phyloP scores from a whole-genome alignment of 2,329 filamentous ascomycete genomes.

The Immersiporthe knoxdaviesiana region DNA sequence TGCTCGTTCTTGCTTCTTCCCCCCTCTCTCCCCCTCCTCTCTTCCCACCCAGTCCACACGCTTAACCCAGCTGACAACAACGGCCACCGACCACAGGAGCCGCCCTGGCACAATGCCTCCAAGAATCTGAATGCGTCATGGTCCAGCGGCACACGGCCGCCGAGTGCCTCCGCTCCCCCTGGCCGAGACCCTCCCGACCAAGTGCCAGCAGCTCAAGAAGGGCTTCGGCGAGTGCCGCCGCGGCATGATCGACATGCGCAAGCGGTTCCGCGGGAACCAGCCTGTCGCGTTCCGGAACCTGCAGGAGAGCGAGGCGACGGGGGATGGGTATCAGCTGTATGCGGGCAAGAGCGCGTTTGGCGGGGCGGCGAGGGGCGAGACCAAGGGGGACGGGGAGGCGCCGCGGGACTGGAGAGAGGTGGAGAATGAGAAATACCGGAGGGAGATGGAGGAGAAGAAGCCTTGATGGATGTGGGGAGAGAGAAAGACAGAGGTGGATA shows the following conservation, averaged over 20 bases:
- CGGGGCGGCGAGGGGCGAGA: constrained; percentile 62
- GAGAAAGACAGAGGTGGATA: background rate
- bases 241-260: constrained; percentile 97
- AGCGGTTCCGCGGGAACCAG: constrained; percentile 93
- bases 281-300: constrained; percentile 70
- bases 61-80: constrained; percentile 20
- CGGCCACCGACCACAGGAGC: constrained; percentile 62
- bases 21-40: constrained; percentile 14
- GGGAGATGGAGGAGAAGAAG: constrained; percentile 39
- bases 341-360: constrained; percentile 74
- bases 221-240: constrained; percentile 95
- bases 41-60: constrained; percentile 14
- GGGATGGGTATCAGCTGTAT: constrained; percentile 72
- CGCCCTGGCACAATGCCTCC: constrained; percentile 91
- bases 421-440: constrained; percentile 64
- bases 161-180: constrained; percentile 89
- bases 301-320: constrained; percentile 62
- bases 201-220: constrained; percentile 91
- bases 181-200: constrained; percentile 77
- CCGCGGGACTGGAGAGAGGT: constrained; percentile 65
- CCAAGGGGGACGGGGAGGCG: constrained; percentile 67
- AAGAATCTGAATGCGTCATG: constrained; percentile 96
- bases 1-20: too few species aligned
- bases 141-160: constrained; percentile 81
- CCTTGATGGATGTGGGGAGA: constrained; percentile 10